Evolutionary conservation across 2,329 filamentous ascomycete species (phyloP), one percentile per base, ranked within the genome.

Genomic region (Xylaria polymorpha): DNA sequence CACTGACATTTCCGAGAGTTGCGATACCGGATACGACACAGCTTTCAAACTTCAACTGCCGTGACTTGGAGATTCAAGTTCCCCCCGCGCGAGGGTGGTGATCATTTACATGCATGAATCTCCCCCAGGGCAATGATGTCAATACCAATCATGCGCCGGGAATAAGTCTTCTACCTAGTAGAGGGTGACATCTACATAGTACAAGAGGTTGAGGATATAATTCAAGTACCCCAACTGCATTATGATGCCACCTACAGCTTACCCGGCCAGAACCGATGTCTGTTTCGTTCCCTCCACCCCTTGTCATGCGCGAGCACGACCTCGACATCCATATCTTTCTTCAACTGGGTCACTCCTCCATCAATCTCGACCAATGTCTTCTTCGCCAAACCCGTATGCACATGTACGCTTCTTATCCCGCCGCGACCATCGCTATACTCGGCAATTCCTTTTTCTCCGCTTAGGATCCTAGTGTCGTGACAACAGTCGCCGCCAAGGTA

Each of bases 401-500:
- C 78, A 77, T 88, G 86, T 57, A 88, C 85, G 72, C 85, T 86
- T 56, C 84, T 77, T 63, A 77, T 53, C 3, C 80, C 79, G 1
- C 85, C 85, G 25, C 76, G 77, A 2, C 80, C 80, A 70, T 85
- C 83, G 56, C 83, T 79, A 76, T 85, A 88, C 62, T 82, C 75
- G 1, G 85, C 86, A 61, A 88, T 85, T 0, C 79, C 83, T 70
- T 81, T 85, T 74, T 87, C 85, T 0, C 85, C 85, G 0, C 77
- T 82, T 74, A 88, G 74, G 2, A 88, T 80, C 46, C 86, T 74
- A 0, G 77, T 77, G 73, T 88, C 85, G 71, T 88, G 86, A 68
- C 84, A 88, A 39, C 83, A 83, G 72, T 88, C 86, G 0, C 85
- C 86, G 8, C 81, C 84, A 0, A 88, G 80, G 72, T 83, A 85